phyloP scores from a whole-genome alignment of 1,139 yeast species.

The Sugiyamaella pinicola region DNA sequence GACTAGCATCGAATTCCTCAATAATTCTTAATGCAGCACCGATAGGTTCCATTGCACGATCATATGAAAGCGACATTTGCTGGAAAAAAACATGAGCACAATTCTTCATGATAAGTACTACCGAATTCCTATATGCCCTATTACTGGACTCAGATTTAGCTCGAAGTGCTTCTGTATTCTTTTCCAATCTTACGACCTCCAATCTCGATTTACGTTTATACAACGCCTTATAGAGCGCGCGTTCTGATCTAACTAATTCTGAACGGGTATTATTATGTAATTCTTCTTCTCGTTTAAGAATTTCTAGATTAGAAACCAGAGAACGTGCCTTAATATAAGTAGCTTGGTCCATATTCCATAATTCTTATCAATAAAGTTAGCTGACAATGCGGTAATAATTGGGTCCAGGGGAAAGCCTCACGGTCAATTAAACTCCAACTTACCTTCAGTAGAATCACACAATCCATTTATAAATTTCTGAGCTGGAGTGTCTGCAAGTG shows the following conservation, averaged over 20 bases:
- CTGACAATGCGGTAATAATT: not conserved
- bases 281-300: constrained; percentile 28
- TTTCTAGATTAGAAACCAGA: constrained; percentile 26
- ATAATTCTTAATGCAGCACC: constrained; percentile 24
- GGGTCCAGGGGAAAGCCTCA: not conserved
- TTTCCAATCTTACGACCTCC: constrained; percentile 28
- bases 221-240: constrained; percentile 28
- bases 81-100: constrained; percentile 28
- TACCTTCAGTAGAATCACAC: constrained; percentile 11
- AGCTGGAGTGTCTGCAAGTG: not conserved
- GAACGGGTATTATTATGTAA: constrained; percentile 22
- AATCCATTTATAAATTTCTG: not conserved
- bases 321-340: constrained; percentile 6
- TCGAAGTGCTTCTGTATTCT: constrained; percentile 24
- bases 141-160: constrained; percentile 20
- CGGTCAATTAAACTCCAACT: not conserved
- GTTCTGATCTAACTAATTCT: constrained; percentile 27
- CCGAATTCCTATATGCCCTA: constrained; percentile 24
- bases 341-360: constrained; percentile 8
- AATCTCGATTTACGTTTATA: constrained; percentile 28
- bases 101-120: constrained; percentile 24
- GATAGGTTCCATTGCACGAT: constrained; percentile 20
- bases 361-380: constrained; percentile 9
- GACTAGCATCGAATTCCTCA: constrained; percentile 19
- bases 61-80: constrained; percentile 21